A percentile compares a stretch with the other conserved stretches of the same genome.
phyloP scores from a whole-genome alignment of 306 rosid genomes.

The Trifolium repens region DNA sequence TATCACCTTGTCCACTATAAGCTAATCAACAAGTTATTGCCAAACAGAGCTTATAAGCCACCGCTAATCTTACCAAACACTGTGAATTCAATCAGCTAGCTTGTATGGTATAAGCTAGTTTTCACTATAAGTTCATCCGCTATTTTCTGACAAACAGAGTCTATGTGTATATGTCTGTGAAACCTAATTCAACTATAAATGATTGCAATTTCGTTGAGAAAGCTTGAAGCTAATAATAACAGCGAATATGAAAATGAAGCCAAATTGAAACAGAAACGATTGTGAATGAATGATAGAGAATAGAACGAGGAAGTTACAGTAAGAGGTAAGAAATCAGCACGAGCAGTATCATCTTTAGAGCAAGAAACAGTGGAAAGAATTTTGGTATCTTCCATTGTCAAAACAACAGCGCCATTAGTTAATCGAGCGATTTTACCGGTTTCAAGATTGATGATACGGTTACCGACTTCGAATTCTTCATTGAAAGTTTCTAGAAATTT shows the following conservation, averaged over 20 bases:
- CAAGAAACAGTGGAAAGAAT: conserved; percentile 78
- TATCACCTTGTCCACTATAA: too few species aligned
- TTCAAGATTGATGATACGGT: conserved; percentile 65
- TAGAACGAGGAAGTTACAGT: conserved; percentile 52
- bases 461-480: conserved; percentile 88
- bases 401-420: conserved; percentile 84
- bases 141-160: too few species aligned
- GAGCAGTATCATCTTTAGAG: conserved; percentile 63
- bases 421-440: conserved; percentile 88
- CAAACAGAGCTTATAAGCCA: too few species aligned
- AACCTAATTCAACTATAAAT: conserved; percentile 57
- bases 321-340: conserved; percentile 88
- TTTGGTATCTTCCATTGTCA: conserved; percentile 71
- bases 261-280: neutral
- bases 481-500: conserved; percentile 65
- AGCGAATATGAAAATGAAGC: too few species aligned
- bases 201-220: neutral
- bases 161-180: neutral
- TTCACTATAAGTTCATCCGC: too few species aligned
- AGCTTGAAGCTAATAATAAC: neutral
- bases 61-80: too few species aligned
- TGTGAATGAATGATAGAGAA: neutral
- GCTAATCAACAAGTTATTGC: too few species aligned
- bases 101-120: too few species aligned
- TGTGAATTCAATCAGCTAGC: too few species aligned